Evolutionary conservation across 345 rosid genomes (phyloP).

Genomic region (Hibiscus tridactylites): DNA sequence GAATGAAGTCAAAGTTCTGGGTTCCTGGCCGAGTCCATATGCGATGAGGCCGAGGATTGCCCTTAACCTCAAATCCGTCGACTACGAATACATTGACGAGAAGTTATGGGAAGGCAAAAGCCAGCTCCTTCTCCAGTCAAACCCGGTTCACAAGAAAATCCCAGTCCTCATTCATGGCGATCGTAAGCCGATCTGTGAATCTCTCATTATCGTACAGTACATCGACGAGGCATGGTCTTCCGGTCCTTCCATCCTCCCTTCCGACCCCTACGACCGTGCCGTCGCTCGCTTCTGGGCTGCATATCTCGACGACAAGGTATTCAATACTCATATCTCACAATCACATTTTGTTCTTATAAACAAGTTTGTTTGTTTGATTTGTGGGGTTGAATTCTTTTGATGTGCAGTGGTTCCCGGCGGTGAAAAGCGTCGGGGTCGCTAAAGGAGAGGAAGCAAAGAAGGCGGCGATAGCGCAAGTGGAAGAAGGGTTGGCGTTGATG

Average conservation of each 20-base stretch:
- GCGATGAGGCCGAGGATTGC: slow-evolving; percentile 66
- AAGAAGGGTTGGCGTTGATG: slow-evolving; percentile 32
- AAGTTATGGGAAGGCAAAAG: slow-evolving; percentile 36
- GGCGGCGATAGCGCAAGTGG: slow-evolving; percentile 22
- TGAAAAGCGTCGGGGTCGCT: slow-evolving; percentile 20
- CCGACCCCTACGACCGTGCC: slow-evolving; percentile 60
- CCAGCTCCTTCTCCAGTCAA: slow-evolving; percentile 55
- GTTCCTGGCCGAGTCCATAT: slow-evolving; percentile 80
- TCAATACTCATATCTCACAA: not conserved
- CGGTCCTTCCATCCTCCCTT: slow-evolving; percentile 56
- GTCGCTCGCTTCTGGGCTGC: slow-evolving; percentile 69
- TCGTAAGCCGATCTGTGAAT: slow-evolving; percentile 44
- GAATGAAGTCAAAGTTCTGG: slow-evolving; percentile 33
- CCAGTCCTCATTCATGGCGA: slow-evolving; percentile 70
- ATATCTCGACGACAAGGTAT: slow-evolving; percentile 54
- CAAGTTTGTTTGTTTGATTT: not conserved
- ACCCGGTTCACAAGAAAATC: slow-evolving; percentile 73
- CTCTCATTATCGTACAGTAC: slow-evolving; percentile 58
- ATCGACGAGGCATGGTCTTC: slow-evolving; percentile 63
- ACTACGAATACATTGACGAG: slow-evolving; percentile 54
- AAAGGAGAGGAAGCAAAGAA: slow-evolving; percentile 30
- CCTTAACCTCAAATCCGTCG: slow-evolving; percentile 53
- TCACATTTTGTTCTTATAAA: too few species aligned
- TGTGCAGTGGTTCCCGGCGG: slow-evolving; percentile 43
- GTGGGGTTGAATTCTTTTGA: not conserved